Evolutionary conservation across 331 rosid species (phyloP).

Genomic region (Erythrophleum ivorense): DNA sequence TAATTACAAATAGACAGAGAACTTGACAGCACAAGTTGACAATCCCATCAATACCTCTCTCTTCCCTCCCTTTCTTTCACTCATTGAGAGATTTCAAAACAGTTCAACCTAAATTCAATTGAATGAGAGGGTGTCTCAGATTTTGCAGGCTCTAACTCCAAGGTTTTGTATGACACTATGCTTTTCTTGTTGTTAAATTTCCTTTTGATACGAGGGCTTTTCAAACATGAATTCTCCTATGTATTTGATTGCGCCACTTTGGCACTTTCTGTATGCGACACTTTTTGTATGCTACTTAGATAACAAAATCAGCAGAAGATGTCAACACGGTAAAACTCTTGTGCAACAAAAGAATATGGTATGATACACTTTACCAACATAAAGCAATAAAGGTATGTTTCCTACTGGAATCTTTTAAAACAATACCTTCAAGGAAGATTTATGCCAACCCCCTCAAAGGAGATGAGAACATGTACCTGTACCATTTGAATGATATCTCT

Average conservation of each 20-base stretch:
- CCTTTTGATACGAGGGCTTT: conserved; percentile 29
- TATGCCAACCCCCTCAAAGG: conserved; percentile 26
- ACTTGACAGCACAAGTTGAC: neutral
- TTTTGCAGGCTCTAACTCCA: neutral
- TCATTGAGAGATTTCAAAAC: neutral
- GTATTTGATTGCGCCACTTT: conserved; percentile 25
- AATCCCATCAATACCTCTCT: neutral
- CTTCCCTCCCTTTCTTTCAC: neutral
- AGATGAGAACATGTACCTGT: conserved; percentile 60
- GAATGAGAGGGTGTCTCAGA: conserved; percentile 11
- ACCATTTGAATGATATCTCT: conserved; percentile 70
- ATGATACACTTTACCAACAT: conserved; percentile 7
- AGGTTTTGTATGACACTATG: neutral
- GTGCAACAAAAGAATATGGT: conserved; percentile 22
- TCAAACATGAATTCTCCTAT: neutral
- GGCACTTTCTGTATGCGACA: conserved; percentile 13
- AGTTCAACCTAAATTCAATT: neutral
- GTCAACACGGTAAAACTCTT: conserved; percentile 23
- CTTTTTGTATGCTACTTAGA: conserved; percentile 14
- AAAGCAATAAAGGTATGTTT: conserved; percentile 1
- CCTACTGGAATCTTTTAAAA: conserved; percentile 29
- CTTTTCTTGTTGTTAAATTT: conserved; percentile 27
- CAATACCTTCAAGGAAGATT: conserved; percentile 29
- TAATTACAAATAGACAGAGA: neutral
- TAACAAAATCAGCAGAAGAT: neutral